Evolutionary conservation across 148 eudicot genomes (phyloP).

Genomic region (Rheum nobile): DNA sequence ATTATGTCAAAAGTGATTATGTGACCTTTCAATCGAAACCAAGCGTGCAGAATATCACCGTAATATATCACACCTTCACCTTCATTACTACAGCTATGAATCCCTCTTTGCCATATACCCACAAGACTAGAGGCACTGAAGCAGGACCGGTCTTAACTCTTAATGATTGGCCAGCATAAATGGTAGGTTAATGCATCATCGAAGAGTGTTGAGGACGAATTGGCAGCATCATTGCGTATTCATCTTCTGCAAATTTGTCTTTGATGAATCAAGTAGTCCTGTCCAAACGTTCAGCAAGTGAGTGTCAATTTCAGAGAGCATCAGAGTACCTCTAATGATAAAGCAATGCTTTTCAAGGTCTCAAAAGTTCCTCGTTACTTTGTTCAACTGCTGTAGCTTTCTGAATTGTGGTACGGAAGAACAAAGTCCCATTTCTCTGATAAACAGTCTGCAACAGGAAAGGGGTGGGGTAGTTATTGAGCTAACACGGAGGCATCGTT

Average conservation of each 20-base stretch:
- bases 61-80: not conserved
- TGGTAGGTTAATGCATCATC: not conserved
- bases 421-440: slow-evolving; percentile 54
- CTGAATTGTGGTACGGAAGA: slow-evolving; percentile 49
- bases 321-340: not conserved
- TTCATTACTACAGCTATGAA: not conserved
- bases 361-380: slow-evolving; percentile 27
- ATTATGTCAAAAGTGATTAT: not conserved
- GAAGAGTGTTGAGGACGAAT: not conserved
- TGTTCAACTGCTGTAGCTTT: slow-evolving; percentile 51
- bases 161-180: no score
- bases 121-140: not conserved
- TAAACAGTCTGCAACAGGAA: slow-evolving; percentile 41
- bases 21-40: not conserved
- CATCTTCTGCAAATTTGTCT: slow-evolving; percentile 21
- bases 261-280: slow-evolving; percentile 34
- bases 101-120: not conserved
- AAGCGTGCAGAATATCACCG: not conserved
- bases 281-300: not conserved
- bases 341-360: not conserved
- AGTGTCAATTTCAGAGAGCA: not conserved
- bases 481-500: not conserved
- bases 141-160: not conserved
- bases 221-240: not conserved
- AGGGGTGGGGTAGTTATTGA: not conserved